These are phyloP conservation scores for Penicillium canescens DNA, from an alignment of 495 filamentous ascomycete genomes.

Conservation along the genomic window DNA sequence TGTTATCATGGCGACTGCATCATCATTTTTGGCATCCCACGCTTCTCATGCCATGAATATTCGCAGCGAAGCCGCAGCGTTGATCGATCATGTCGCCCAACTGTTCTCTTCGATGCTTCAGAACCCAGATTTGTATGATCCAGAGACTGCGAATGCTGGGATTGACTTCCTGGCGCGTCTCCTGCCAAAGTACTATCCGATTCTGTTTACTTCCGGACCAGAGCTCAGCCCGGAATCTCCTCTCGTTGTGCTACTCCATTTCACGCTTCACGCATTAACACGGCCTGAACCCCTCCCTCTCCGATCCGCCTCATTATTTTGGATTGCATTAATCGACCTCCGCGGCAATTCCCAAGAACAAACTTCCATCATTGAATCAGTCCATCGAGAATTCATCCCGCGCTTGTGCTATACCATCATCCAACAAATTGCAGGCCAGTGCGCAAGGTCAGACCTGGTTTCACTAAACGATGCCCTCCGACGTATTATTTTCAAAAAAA, in stretches of 20 bases:
- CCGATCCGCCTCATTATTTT: slow-evolving; percentile 75
- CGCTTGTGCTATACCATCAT: slow-evolving; percentile 59
- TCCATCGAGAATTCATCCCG: slow-evolving; percentile 60
- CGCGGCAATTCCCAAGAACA: slow-evolving; percentile 41
- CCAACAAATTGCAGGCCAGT: slow-evolving; percentile 71
- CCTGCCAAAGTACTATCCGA: slow-evolving; percentile 58
- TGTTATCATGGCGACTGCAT: slow-evolving; percentile 74
- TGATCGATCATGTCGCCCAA: slow-evolving; percentile 65
- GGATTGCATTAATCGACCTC: slow-evolving; percentile 59
- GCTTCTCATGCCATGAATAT: slow-evolving; percentile 59
- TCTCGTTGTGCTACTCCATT: slow-evolving; percentile 73
- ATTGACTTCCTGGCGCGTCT: slow-evolving; percentile 71
- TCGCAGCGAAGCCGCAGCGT: slow-evolving; percentile 46
- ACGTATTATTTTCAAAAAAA: slow-evolving; percentile 67
- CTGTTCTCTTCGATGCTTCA: slow-evolving; percentile 65
- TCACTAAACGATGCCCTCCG: slow-evolving; percentile 75
- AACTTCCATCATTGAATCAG: slow-evolving; percentile 48
- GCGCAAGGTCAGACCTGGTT: slow-evolving; percentile 75
- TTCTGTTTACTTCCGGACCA: slow-evolving; percentile 37
- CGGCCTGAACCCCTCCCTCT: slow-evolving; percentile 80
- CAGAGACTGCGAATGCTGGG: slow-evolving; percentile 75
- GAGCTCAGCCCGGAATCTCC: slow-evolving; percentile 9
- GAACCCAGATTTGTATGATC: slow-evolving; percentile 57
- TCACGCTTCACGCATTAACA: slow-evolving; percentile 69
- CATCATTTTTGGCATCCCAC: slow-evolving; percentile 63